Conservation (phyloP, 129 eudicot species). For the sunflower (Helianthus annuus) region HanXRQr2.0-SUNRISE NC_035434.2:74487769-74488268, state of each 20-base stretch:
- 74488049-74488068: conserved; percentile 86
- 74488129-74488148: no score
- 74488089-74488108: conserved; percentile 97
- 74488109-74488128: conserved; percentile 60
- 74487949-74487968: conserved; percentile 96
- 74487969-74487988: conserved; percentile 99
- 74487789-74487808: conserved; percentile 83
- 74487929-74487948: conserved; percentile 85
- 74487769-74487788: conserved; percentile 99
- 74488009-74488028: conserved; percentile 77
- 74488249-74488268: background rate
- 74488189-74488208: background rate
- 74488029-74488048: background rate
- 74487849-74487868: background rate
- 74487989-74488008: conserved; percentile 97
- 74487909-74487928: conserved; percentile 96
- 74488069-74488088: conserved; percentile 89
- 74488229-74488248: no score
- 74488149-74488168: conserved; percentile 60
- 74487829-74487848: conserved; percentile 4
- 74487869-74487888: conserved; percentile 22
- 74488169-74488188: conserved; percentile 14
- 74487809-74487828: background rate
- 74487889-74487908: conserved; percentile 99
- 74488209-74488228: no score